phyloP scores from a whole-genome alignment of 768 basidiomycete genomes.

The Cubamyces sp. region DNA sequence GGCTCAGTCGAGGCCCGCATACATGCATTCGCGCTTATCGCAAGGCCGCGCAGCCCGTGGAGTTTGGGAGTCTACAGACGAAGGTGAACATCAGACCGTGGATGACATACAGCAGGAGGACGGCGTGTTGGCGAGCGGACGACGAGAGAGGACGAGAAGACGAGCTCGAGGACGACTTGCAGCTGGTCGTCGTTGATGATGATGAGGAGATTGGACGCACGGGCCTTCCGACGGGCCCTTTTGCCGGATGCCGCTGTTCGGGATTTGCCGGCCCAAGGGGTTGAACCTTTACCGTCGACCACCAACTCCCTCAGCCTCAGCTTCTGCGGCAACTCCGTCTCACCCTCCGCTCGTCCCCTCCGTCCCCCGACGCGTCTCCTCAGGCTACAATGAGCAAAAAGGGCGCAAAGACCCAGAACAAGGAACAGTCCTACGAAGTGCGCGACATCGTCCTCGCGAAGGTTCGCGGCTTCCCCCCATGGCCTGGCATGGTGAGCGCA shows the following conservation, averaged over 20 bases:
- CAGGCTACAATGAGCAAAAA: constrained; percentile 54
- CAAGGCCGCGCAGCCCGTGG: background rate
- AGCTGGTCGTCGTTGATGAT: background rate
- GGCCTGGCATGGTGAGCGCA: constrained; percentile 89
- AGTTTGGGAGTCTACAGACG: background rate
- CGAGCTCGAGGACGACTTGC: too few relatives aligned
- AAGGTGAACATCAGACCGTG: background rate
- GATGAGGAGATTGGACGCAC: constrained; percentile 24
- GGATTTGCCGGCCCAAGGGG: constrained; percentile 28
- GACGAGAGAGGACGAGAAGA: background rate
- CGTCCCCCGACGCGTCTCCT: constrained; percentile 20
- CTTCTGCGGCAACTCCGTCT: constrained; percentile 11
- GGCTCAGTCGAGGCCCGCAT: constrained; percentile 2
- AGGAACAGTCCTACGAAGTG: constrained; percentile 51
- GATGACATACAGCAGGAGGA: background rate
- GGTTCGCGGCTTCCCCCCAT: constrained; percentile 91
- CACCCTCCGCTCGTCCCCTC: constrained; percentile 2
- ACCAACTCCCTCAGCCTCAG: constrained; percentile 20
- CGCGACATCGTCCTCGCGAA: constrained; percentile 92
- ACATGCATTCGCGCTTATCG: constrained; percentile 15
- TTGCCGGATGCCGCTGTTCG: constrained; percentile 25
- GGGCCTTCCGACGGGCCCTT: constrained; percentile 24
- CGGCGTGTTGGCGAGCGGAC: background rate
- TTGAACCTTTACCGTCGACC: constrained; percentile 29
- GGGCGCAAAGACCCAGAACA: constrained; percentile 43